Conservation (phyloP, 106 monocot genomes). For the Dendrobium nobile region DNA sequence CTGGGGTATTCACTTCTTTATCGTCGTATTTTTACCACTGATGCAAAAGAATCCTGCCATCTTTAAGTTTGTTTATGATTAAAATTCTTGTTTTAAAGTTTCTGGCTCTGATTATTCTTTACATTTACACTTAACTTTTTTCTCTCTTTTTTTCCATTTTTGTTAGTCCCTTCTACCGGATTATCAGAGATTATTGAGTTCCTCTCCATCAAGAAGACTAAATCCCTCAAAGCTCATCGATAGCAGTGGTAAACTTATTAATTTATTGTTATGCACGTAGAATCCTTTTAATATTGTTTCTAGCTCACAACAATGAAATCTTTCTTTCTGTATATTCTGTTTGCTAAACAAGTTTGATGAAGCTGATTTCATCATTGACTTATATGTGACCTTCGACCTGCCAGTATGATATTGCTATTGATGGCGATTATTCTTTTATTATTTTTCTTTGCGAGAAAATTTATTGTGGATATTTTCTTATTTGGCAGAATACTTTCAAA, state of each 20-base stretch:
- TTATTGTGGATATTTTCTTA: not conserved
- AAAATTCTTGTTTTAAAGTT: not conserved
- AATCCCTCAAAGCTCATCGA: conserved; percentile 88
- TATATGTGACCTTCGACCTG: not conserved
- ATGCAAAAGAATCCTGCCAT: not conserved
- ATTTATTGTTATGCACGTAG: not conserved
- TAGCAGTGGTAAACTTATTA: conserved; percentile 67
- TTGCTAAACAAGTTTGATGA: not conserved
- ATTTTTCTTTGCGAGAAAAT: not conserved
- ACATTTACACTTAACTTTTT: not conserved
- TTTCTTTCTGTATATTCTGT: conserved; percentile 1
- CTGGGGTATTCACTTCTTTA: not conserved
- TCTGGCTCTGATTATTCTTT: not conserved
- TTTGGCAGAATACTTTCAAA: conserved; percentile 90
- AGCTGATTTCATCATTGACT: not conserved
- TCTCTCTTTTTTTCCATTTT: conserved; percentile 2
- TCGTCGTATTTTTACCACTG: not conserved
- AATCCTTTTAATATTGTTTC: not conserved
- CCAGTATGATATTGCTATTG: not conserved
- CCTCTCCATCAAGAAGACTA: conserved; percentile 76
- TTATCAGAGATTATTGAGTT: conserved; percentile 96
- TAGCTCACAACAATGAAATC: not conserved
- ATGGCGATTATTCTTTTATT: not conserved
- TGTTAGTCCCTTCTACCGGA: conserved; percentile 90
- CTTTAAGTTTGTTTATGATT: not conserved